Evolutionary conservation across 306 rosid genomes (phyloP).

Genomic region (Prunus kanzakura): DNA sequence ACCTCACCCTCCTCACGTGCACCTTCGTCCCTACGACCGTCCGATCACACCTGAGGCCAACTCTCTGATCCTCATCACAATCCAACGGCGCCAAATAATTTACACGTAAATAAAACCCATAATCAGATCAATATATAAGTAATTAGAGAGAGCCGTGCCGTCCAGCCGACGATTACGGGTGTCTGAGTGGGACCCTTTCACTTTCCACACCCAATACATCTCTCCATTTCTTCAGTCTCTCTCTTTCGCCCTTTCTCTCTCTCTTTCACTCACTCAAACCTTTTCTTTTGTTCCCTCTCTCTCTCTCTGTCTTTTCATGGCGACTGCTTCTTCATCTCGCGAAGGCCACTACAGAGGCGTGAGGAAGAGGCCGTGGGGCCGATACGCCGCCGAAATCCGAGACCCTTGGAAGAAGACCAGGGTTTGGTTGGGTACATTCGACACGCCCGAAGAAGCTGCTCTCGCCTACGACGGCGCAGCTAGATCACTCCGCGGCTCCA

Average conservation of each 20-base stretch:
- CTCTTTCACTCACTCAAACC: background rate
- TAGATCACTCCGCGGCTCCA: constrained; percentile 80
- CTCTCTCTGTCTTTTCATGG: constrained; percentile 28
- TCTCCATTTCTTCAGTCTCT: background rate
- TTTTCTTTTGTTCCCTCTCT: background rate
- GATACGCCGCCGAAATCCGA: constrained; percentile 95
- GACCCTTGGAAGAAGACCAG: constrained; percentile 98
- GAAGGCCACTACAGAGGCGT: constrained; percentile 91
- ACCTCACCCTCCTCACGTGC: constrained; percentile 7
- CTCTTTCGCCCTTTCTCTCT: background rate
- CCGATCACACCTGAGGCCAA: background rate
- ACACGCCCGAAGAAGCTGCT: constrained; percentile 93
- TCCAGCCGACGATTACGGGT: constrained; percentile 93
- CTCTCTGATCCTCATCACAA: background rate
- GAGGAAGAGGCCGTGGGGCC: constrained; percentile 94
- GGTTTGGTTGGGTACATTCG: constrained; percentile 96
- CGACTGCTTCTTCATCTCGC: constrained; percentile 41
- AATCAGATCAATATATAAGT: background rate
- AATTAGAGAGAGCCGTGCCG: constrained; percentile 40
- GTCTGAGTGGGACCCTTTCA: constrained; percentile 63
- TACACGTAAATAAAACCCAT: background rate
- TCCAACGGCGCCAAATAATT: constrained; percentile 28
- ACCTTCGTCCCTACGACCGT: constrained; percentile 13
- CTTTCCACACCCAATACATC: constrained; percentile 1
- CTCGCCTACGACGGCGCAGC: constrained; percentile 98